Evolutionary conservation across 768 basidiomycete species (phyloP), one percentile per base, ranked within the genome.

Genomic region (Amanita jacksonii): DNA sequence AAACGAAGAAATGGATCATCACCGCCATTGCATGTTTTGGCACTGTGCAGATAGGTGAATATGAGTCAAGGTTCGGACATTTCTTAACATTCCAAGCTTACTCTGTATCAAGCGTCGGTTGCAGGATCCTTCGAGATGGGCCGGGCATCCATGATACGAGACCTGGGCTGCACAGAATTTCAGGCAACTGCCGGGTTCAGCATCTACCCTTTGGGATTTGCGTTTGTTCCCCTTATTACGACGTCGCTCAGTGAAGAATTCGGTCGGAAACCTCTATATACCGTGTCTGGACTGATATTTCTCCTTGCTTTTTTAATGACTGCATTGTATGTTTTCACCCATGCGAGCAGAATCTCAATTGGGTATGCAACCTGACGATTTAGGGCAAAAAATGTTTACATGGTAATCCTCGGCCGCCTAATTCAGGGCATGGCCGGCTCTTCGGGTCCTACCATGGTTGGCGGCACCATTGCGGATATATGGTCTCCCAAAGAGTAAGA

Each of bases 211-310:
- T 54, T 85, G 5, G 81, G 79, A 2, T 84, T 84, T 49, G 77
- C 68, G 12, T 27, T 82, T 16, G 61, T 77, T 12, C 81, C 83
- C 0, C 73, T 85, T 3, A 60, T 85, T 13, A 74, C 81, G 0
- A 77, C 82, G 13, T 72, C 81, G 0, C 72, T 84, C 49, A 82
- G 80, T 54, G 83, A 85, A 53, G 83, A 85, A 53, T 77, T 83
- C 45, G 83, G 82, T 9, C 61, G 82, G 32, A 72, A 73, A 39
- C 77, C 74, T 1, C 48, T 85, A 1, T 84, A 81, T 49, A 54
- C 78, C 13, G 63, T 58, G 24, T 77, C 77, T 1, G 60, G 59
- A 8, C 52, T 72, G 20, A 67, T 73, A 8, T 78, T 79, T 51
- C 52, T 69, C 19, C 49, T 70, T 18, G 73, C 70, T 62, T 79